These are phyloP conservation scores for Phytopythium oedochilum DNA, from an alignment of 352 stramenopile species.

Conservation along the genomic window DNA sequence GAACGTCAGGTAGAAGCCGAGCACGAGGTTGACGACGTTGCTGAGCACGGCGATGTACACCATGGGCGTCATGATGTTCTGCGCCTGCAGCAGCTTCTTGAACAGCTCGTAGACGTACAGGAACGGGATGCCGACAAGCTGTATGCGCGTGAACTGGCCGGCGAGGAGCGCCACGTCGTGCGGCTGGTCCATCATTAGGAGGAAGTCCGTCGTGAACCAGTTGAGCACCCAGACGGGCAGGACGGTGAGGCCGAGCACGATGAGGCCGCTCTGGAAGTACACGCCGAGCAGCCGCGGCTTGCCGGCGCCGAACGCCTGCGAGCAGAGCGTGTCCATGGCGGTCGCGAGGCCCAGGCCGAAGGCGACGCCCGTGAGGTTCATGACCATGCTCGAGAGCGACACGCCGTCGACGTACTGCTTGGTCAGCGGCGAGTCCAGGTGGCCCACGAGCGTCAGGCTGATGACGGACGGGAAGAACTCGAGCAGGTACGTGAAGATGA, in stretches of 20 bases:
- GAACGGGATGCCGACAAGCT: conserved; percentile 73
- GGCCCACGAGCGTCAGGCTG: conserved; percentile 62
- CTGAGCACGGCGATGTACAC: conserved; percentile 69
- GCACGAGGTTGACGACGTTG: conserved; percentile 71
- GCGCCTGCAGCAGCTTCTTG: conserved; percentile 80
- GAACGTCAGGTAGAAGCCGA: conserved; percentile 78
- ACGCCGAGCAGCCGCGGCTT: conserved; percentile 72
- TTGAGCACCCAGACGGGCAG: conserved; percentile 66
- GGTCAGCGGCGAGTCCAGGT: conserved; percentile 58
- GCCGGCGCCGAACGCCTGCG: conserved; percentile 75
- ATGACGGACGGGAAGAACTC: conserved; percentile 67
- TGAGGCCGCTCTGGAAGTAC: conserved; percentile 76
- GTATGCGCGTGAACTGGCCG: conserved; percentile 60
- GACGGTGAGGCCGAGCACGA: conserved; percentile 56
- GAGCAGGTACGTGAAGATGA: conserved; percentile 72
- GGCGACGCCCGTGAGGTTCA: conserved; percentile 78
- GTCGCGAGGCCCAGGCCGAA: conserved; percentile 77
- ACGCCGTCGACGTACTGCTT: conserved; percentile 74
- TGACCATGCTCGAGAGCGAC: conserved; percentile 68
- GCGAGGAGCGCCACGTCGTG: conserved; percentile 54
- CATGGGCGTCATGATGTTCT: conserved; percentile 86
- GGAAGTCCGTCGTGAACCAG: conserved; percentile 60
- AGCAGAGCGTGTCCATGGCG: conserved; percentile 87
- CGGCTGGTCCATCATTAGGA: conserved; percentile 65
- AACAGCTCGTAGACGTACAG: conserved; percentile 85